phyloP scores from a whole-genome alignment of 805 yeast genomes.

The Myxozyma lipomycoides region DNA sequence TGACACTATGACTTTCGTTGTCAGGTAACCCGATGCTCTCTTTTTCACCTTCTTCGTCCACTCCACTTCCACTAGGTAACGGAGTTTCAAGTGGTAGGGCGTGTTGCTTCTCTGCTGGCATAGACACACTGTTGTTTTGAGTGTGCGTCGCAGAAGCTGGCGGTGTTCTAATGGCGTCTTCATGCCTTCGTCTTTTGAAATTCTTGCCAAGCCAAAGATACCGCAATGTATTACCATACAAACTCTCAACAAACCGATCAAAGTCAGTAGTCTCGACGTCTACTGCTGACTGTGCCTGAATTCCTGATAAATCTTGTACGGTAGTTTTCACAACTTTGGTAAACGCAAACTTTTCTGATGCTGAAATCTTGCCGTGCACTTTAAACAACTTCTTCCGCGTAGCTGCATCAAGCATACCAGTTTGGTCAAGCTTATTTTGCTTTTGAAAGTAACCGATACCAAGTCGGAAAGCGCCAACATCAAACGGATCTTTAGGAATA shows the following conservation, averaged over 20 bases:
- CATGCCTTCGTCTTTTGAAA: constrained; percentile 1
- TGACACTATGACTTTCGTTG: not conserved
- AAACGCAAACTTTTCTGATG: constrained; percentile 46
- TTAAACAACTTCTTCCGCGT: constrained; percentile 50
- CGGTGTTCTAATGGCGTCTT: not conserved
- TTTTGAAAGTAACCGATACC: constrained; percentile 77
- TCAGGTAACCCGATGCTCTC: not conserved
- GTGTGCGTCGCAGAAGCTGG: not conserved
- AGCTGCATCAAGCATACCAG: constrained; percentile 50
- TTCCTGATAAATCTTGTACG: constrained; percentile 58
- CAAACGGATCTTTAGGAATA: constrained; percentile 80
- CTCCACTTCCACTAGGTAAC: not conserved
- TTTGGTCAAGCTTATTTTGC: constrained; percentile 51
- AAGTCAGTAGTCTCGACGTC: constrained; percentile 39
- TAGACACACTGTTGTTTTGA: not conserved
- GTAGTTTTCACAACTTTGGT: constrained; percentile 68
- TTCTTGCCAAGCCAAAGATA: constrained; percentile 48
- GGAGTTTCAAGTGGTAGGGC: not conserved
- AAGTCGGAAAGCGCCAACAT: constrained; percentile 60
- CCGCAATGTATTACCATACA: constrained; percentile 37
- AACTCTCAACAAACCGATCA: constrained; percentile 34
- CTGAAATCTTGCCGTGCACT: constrained; percentile 44
- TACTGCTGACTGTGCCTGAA: constrained; percentile 34
- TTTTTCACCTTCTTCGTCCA: not conserved
- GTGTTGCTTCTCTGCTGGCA: not conserved